Conservation (phyloP, 208 protist species). For the Leishmania arabica region DNA sequence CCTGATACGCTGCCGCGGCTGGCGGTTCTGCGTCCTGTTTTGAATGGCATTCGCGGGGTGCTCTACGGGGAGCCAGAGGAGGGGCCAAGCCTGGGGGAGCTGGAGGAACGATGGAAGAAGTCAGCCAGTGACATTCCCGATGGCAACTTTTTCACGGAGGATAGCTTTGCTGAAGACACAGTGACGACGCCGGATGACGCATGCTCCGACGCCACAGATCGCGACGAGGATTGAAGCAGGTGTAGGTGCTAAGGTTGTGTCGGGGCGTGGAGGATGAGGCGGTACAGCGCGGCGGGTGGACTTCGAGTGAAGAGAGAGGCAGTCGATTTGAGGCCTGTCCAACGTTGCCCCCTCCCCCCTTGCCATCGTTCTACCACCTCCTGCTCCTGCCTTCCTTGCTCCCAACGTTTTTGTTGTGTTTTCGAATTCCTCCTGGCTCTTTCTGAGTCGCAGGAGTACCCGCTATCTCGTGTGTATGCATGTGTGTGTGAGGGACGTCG, state of each 20-base stretch:
- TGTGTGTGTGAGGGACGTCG: background rate
- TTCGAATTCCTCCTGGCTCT: no score
- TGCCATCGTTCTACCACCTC: background rate
- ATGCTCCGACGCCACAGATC: conserved; percentile 16
- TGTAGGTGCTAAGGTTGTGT: background rate
- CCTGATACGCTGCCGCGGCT: conserved; percentile 76
- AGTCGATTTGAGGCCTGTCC: background rate
- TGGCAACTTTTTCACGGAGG: conserved; percentile 24
- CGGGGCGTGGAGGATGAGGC: background rate
- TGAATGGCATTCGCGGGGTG: conserved; percentile 73
- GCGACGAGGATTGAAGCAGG: conserved; percentile 3
- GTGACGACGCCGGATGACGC: conserved; percentile 23
- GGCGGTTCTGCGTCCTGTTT: conserved; percentile 59
- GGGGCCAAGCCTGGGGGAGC: conserved; percentile 53
- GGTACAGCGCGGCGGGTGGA: background rate
- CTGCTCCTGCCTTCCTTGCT: background rate
- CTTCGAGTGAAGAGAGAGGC: background rate
- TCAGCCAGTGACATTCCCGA: conserved; percentile 18
- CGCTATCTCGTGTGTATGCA: background rate
- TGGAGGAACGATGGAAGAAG: conserved; percentile 37
- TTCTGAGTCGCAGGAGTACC: no score
- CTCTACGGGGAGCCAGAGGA: conserved; percentile 75
- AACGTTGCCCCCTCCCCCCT: background rate
- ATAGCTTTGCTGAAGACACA: conserved; percentile 42
- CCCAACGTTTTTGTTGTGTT: background rate